Evolutionary conservation across 2,329 filamentous ascomycete genomes (phyloP).

Genomic region (Alternaria ethzedia): DNA sequence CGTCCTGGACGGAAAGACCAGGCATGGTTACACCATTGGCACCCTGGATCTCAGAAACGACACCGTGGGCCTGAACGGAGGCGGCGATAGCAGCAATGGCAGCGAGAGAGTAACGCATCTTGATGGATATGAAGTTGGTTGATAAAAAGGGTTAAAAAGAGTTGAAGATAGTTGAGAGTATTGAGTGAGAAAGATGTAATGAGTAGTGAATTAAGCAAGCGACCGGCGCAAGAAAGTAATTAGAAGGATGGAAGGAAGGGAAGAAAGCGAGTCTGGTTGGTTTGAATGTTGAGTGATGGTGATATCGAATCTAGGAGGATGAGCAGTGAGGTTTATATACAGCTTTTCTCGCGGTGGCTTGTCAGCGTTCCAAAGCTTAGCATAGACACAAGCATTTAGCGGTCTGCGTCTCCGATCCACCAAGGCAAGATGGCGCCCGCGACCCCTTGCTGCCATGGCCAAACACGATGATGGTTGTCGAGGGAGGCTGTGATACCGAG

Average conservation of each 20-base stretch:
- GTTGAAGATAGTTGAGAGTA: not conserved
- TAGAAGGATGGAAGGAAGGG: conserved; percentile 33
- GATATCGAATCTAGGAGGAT: conserved; percentile 25
- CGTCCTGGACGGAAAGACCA: conserved; percentile 66
- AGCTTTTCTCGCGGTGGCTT: not conserved
- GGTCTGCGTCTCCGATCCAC: conserved; percentile 7
- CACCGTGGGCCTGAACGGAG: conserved; percentile 63
- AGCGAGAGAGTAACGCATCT: conserved; percentile 57
- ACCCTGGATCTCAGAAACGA: conserved; percentile 63
- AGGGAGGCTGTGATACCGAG: conserved; percentile 29
- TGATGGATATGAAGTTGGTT: conserved; percentile 32
- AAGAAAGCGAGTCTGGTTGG: conserved; percentile 33
- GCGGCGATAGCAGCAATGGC: conserved; percentile 56
- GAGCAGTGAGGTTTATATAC: conserved; percentile 37
- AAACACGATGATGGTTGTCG: conserved; percentile 17
- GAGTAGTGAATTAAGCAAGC: conserved; percentile 38
- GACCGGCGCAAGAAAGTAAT: conserved; percentile 45
- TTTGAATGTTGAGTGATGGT: conserved; percentile 24
- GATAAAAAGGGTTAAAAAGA: conserved; percentile 3
- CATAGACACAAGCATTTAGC: conserved; percentile 35
- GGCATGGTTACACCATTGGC: conserved; percentile 69
- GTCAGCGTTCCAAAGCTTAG: conserved; percentile 36
- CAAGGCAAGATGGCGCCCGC: conserved; percentile 3
- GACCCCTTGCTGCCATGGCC: conserved; percentile 17
- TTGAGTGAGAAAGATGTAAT: not conserved